Base-by-base conservation (phyloP, 176 grass and related monocot genomes). In the Thinopyrum elongatum region DNA sequence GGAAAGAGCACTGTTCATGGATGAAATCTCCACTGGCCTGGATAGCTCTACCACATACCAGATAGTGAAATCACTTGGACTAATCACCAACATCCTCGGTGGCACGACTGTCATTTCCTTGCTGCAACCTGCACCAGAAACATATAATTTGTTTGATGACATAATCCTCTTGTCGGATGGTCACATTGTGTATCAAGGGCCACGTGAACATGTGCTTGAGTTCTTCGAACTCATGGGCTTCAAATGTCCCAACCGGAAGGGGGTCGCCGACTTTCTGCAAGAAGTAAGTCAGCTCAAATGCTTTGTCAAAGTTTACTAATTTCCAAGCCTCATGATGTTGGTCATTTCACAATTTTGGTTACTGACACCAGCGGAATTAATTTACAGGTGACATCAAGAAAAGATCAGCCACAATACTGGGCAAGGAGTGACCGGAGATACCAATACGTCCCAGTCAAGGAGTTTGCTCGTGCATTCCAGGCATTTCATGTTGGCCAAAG, bases 21-120 rank as follows among this genome's bases (percentile, higher is more conserved):
- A 93, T 87, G 91, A 93, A 75, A 93, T 93, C 63, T 93, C 92
- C 29, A 93, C 92, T n/a, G 92, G 92, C 30, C 59, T 93, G 8
- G 92, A 93, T 68, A 90, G 85, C 92, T 93, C 88, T 22, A 93
- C 92, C 16, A 90, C 92, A 79, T 93, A 75, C 71, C 92, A 93
- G 70, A 93, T 93, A 78, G 88, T 90, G 25, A 90, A 87, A 69
- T 93, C 88, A 29, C 71, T 93, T 30, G 87, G 87, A 60, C 91
- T 88, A 67, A 82, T 82, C 53, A 88, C 85, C 44, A 86, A 77
- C 53, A 90, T 93, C 80, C 85, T 90, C 2, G 79, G 88, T 27
- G 87, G 88, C 46, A 93, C 91, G 11, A 82, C 91, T 8, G 82
- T 86, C 38, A 93, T 93, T 36, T 90, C 91, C 53, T 59, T 93